Conservation (phyloP, 1,139 yeast species). For the Pichiaceae sp. region DNA sequence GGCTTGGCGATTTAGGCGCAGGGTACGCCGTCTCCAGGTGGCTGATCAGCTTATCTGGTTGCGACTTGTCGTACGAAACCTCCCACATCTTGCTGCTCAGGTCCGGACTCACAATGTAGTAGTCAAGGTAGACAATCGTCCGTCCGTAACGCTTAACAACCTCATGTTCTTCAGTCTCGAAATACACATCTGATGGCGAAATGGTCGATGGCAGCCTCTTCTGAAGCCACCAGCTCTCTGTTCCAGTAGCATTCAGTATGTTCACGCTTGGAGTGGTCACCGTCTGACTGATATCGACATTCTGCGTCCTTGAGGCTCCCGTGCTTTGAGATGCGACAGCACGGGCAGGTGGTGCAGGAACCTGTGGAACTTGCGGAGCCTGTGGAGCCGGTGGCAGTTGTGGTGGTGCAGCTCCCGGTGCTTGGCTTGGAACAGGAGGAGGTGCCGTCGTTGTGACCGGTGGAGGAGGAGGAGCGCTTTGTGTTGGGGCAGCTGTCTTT, state of each 20-base stretch:
- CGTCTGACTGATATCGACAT: constrained; percentile 1
- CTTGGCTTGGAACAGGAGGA: constrained; percentile 12
- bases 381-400: constrained; percentile 8
- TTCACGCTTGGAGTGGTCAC: not conserved
- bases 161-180: constrained; percentile 56
- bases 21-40: constrained; percentile 36
- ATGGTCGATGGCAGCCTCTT: constrained; percentile 53
- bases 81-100: constrained; percentile 60
- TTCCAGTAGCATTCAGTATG: not conserved
- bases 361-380: constrained; percentile 5
- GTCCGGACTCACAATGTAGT: constrained; percentile 67
- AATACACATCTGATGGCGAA: constrained; percentile 36
- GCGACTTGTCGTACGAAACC: constrained; percentile 41
- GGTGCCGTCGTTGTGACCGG: constrained; percentile 6
- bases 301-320: not conserved
- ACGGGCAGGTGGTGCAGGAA: constrained; percentile 10
- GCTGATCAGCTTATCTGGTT: constrained; percentile 47
- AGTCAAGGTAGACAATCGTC: constrained; percentile 46
- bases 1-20: constrained; percentile 34
- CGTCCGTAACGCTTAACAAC: constrained; percentile 53
- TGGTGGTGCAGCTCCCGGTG: constrained; percentile 13
- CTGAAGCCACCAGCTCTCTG: constrained; percentile 52
- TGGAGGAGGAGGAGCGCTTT: constrained; percentile 6
- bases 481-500: constrained; percentile 7
- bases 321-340: constrained; percentile 1